Evolutionary conservation across 2,329 filamentous ascomycete genomes (phyloP).

Genomic region (Fusarium subglutinans): DNA sequence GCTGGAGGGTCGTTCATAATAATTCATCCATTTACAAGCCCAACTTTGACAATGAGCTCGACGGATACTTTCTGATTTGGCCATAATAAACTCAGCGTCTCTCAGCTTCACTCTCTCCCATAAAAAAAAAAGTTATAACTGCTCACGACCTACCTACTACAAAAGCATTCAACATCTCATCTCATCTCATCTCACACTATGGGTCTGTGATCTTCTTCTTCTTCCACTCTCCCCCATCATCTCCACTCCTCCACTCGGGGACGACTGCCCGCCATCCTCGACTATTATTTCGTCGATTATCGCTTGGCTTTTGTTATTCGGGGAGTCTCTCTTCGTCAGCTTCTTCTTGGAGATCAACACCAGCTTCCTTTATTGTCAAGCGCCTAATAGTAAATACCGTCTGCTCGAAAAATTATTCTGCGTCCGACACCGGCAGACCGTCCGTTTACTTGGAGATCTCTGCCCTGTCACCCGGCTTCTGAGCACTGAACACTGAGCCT

Average conservation of each 20-base stretch:
- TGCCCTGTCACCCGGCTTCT: conserved; percentile 24
- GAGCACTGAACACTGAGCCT: conserved; percentile 13
- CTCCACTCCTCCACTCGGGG: conserved; percentile 38
- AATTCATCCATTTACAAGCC: conserved; percentile 5
- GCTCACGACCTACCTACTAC: background rate
- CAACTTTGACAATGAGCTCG: conserved; percentile 11
- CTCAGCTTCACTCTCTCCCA: background rate
- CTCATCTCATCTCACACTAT: background rate
- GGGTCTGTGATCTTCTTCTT: background rate
- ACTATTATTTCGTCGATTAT: conserved; percentile 13
- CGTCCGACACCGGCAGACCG: conserved; percentile 25
- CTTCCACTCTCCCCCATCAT: conserved; percentile 10
- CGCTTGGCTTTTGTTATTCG: background rate
- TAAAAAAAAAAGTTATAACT: background rate
- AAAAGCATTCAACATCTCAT: background rate
- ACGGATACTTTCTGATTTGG: background rate
- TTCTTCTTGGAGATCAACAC: background rate
- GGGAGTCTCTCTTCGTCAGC: background rate
- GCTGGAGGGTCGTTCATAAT: background rate
- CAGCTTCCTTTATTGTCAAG: background rate
- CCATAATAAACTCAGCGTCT: background rate
- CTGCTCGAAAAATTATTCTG: background rate
- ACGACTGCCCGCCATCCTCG: background rate
- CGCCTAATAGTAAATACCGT: background rate
- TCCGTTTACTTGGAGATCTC: conserved; percentile 21